phyloP scores from a whole-genome alignment of 2,329 filamentous ascomycete species.

The Ascochyta rabiei region DNA sequence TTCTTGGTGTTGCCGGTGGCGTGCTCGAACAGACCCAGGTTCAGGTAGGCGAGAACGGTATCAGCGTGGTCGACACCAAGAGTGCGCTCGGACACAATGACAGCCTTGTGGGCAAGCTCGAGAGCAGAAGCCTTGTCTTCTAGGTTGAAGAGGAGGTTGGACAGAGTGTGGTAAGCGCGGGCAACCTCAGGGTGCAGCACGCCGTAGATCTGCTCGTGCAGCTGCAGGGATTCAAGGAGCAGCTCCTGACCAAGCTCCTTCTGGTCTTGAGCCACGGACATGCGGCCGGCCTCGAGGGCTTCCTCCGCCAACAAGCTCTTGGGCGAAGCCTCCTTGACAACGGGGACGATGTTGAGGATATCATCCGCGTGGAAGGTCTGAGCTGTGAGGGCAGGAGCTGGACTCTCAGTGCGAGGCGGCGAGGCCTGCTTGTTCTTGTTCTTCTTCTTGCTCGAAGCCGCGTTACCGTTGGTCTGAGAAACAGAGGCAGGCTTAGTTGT shows the following conservation, averaged over 20 bases:
- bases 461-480: slow-evolving; percentile 47
- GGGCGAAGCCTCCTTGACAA: slow-evolving; percentile 93
- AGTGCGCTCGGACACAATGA: slow-evolving; percentile 93
- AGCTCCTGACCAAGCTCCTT: slow-evolving; percentile 96
- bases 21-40: slow-evolving; percentile 92
- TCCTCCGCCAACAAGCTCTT: slow-evolving; percentile 92
- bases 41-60: slow-evolving; percentile 93
- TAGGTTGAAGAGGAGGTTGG: slow-evolving; percentile 96
- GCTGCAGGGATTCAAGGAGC: slow-evolving; percentile 89
- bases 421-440: slow-evolving; percentile 65
- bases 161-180: slow-evolving; percentile 90
- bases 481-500: slow-evolving; percentile 23
- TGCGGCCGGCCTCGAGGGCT: slow-evolving; percentile 90
- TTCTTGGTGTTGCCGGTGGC: slow-evolving; percentile 86
- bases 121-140: slow-evolving; percentile 96
- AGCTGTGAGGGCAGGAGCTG: slow-evolving; percentile 53
- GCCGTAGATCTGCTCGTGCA: slow-evolving; percentile 98
- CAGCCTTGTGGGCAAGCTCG: slow-evolving; percentile 93
- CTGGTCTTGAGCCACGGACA: slow-evolving; percentile 94
- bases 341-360: slow-evolving; percentile 87
- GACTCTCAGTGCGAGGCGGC: slow-evolving; percentile 52
- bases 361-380: slow-evolving; percentile 83
- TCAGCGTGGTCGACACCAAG: slow-evolving; percentile 92
- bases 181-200: slow-evolving; percentile 97
- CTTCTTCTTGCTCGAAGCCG: slow-evolving; percentile 52